Evolutionary conservation across 768 basidiomycete species (phyloP).

Genomic region (Leccinum incarnatum): DNA sequence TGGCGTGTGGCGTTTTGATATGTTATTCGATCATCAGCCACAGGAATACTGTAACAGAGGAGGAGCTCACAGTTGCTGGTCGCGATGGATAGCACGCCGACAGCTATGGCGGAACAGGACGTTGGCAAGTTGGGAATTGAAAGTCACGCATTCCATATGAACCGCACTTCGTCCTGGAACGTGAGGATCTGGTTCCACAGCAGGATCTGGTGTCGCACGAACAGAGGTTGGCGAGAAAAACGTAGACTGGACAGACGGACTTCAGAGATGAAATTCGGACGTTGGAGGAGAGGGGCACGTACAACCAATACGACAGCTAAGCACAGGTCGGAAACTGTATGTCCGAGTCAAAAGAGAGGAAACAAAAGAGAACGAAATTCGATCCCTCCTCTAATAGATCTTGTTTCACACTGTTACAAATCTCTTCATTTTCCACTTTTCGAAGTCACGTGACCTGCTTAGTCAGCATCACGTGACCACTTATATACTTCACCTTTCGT

Average conservation of each 20-base stretch:
- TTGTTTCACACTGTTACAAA: too few relatives aligned
- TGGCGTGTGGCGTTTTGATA: too few relatives aligned
- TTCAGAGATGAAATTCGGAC: neutral
- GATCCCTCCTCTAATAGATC: neutral
- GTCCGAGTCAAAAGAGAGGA: neutral
- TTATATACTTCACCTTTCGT: too few relatives aligned
- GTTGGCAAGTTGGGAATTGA: too few relatives aligned
- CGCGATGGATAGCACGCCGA: slow-evolving; percentile 25
- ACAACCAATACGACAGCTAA: slow-evolving; percentile 27
- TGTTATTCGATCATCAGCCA: too few relatives aligned
- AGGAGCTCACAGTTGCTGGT: too few relatives aligned
- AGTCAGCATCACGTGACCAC: too few relatives aligned
- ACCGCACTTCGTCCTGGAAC: slow-evolving; percentile 31
- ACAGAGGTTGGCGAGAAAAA: neutral
- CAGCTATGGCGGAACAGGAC: too few relatives aligned
- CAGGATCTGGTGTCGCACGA: slow-evolving; percentile 20
- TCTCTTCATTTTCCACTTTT: too few relatives aligned
- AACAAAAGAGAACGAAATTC: neutral
- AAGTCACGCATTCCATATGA: slow-evolving; percentile 30
- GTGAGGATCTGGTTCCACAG: slow-evolving; percentile 36
- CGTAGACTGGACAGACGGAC: neutral
- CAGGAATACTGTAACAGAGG: too few relatives aligned
- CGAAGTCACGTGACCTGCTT: too few relatives aligned
- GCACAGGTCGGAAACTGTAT: neutral
- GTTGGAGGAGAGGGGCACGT: neutral